phyloP scores from a whole-genome alignment of 2,329 filamentous ascomycete genomes.

The Alternaria burnsii region DNA sequence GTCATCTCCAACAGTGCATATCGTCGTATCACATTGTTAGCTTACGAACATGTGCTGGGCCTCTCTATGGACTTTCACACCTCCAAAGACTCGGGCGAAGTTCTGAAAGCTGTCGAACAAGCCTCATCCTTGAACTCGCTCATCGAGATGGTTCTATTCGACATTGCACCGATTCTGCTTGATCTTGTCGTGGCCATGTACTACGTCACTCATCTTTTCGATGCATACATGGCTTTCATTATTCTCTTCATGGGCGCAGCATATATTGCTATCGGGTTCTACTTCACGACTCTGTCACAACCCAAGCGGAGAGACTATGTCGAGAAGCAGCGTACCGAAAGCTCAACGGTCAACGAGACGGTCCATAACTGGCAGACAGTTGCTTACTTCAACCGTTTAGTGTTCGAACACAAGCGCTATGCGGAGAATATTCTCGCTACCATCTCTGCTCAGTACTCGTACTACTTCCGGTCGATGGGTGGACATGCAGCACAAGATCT shows the following conservation, averaged over 20 bases:
- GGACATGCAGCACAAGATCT: slow-evolving; percentile 55
- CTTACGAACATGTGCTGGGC: slow-evolving; percentile 73
- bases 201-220: slow-evolving; percentile 70
- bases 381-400: slow-evolving; percentile 65
- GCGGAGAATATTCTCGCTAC: slow-evolving; percentile 49
- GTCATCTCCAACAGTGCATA: slow-evolving; percentile 67
- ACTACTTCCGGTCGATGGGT: slow-evolving; percentile 43
- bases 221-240: slow-evolving; percentile 59
- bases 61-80: slow-evolving; percentile 76
- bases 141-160: slow-evolving; percentile 67
- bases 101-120: slow-evolving; percentile 71
- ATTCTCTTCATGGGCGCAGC: slow-evolving; percentile 50
- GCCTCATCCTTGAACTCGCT: slow-evolving; percentile 68
- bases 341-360: slow-evolving; percentile 65
- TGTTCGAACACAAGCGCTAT: slow-evolving; percentile 64
- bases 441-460: slow-evolving; percentile 45
- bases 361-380: slow-evolving; percentile 69
- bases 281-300: slow-evolving; percentile 54
- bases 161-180: slow-evolving; percentile 67
- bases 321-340: slow-evolving; percentile 60
- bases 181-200: slow-evolving; percentile 69
- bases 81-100: slow-evolving; percentile 69
- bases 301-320: slow-evolving; percentile 52
- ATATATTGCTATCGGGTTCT: slow-evolving; percentile 62
- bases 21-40: slow-evolving; percentile 65